Evolutionary conservation across 768 basidiomycete species (phyloP).

Genomic region (Suillus placidus): DNA sequence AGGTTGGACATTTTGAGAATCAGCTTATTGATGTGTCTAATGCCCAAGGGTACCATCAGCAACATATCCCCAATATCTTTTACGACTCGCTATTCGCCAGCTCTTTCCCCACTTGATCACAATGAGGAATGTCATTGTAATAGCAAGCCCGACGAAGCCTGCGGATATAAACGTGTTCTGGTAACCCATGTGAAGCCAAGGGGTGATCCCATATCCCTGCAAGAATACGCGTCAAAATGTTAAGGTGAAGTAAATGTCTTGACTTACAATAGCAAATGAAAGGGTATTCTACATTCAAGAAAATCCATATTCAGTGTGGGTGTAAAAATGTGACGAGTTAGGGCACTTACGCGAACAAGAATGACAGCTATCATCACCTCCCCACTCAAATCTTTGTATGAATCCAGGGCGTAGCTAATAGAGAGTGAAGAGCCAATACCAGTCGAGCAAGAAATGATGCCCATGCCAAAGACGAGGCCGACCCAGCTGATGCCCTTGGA

Average conservation of each 20-base stretch:
- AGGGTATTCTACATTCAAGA: conserved; percentile 17
- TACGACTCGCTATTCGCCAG: conserved; percentile 21
- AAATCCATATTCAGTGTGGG: neutral
- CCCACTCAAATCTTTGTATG: conserved; percentile 23
- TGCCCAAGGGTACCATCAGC: conserved; percentile 20
- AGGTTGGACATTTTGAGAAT: too few relatives aligned
- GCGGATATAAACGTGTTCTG: conserved; percentile 22
- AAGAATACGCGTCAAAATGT: neutral
- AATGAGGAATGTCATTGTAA: conserved; percentile 23
- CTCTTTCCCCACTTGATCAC: conserved; percentile 21
- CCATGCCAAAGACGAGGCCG: conserved; percentile 24
- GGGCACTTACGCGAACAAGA: conserved; percentile 20
- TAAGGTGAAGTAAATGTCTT: neutral
- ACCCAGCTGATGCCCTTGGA: conserved; percentile 20
- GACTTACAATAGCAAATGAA: conserved; percentile 23
- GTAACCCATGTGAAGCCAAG: conserved; percentile 25
- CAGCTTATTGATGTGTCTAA: neutral
- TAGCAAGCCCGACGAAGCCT: conserved; percentile 22
- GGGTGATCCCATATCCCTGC: conserved; percentile 25
- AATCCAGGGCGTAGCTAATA: conserved; percentile 24
- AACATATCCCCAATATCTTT: conserved; percentile 22
- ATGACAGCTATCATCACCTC: conserved; percentile 26
- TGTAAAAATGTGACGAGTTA: neutral
- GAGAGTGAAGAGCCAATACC: conserved; percentile 23
- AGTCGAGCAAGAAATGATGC: conserved; percentile 25